Conservation (phyloP, 1,284 basidiomycete genomes). For the Wallemia ichthyophaga region DNA sequence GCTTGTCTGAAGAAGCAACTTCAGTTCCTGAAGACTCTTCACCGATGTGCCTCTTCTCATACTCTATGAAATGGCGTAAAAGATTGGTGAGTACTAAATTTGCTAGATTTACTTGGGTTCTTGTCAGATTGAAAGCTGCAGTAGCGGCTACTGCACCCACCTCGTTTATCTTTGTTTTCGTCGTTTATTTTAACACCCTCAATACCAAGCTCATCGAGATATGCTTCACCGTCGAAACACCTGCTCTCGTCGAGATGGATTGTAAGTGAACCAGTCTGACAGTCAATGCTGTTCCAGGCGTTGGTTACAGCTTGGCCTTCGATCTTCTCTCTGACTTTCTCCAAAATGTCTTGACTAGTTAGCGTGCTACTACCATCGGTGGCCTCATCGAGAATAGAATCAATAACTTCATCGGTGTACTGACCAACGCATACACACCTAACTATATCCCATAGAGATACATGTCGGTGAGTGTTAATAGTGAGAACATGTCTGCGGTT, state of each 20-base stretch:
- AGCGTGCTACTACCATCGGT: constrained; percentile 7
- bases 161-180: constrained; percentile 42
- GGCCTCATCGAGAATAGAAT: constrained; percentile 18
- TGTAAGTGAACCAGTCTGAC: constrained; percentile 56
- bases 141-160: constrained; percentile 21
- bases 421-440: constrained; percentile 43
- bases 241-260: constrained; percentile 52
- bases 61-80: constrained; percentile 15
- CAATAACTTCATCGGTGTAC: constrained; percentile 35
- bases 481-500: constrained; percentile 75
- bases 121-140: not conserved
- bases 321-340: not conserved
- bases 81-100: constrained; percentile 17
- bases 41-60: constrained; percentile 13
- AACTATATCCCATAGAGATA: constrained; percentile 79
- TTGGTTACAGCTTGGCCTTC: constrained; percentile 19
- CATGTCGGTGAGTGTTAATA: constrained; percentile 53
- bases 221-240: constrained; percentile 82
- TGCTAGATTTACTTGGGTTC: constrained; percentile 15
- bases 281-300: constrained; percentile 68
- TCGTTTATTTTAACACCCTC: constrained; percentile 19
- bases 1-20: constrained; percentile 6
- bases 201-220: constrained; percentile 61
- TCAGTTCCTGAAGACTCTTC: not conserved
- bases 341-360: constrained; percentile 15